Evolutionary conservation across 768 basidiomycete genomes (phyloP), one percentile per base, ranked within the genome.

Genomic region (Tricholomella constricta): DNA sequence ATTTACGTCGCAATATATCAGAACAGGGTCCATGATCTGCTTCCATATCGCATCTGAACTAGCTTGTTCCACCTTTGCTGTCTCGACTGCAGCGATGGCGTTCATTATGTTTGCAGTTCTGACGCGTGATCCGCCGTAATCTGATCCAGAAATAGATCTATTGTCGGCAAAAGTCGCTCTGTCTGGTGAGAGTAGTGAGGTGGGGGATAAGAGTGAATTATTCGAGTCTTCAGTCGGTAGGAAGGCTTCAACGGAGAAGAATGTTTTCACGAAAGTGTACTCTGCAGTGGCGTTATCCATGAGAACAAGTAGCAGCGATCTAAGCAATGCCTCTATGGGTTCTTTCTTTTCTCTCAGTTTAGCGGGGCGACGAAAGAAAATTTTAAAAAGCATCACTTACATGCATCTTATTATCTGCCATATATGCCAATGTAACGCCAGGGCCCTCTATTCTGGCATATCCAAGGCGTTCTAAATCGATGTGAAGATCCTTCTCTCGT

Each of bases 281-380:
- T 98, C 96, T 25, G 94, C 84, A 1, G 90, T 90, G 3, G 91
- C 88, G 64, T 99, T 98, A 73, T 98, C 94, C 81, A 96, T 86
- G 55, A 98, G 82, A 47, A 97, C 95, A 46, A 98, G 75, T 43
- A 94, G 73, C 22, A 93, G 73, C 0, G 95, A 96, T 22, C 96
- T 85, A 57, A 93, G 78, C 20, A 98, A 74, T 0, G 87, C 87
- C 72, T 98, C 97, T 1, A 88, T 68, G 0, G 89, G 83, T 59
- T 89, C 88, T 83, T 83, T 91, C 95, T 89, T 68, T 44, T 20
- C 34, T 58, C 27, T 38, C 15, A 60, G 51, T 45, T 65, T 52
- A 58, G 48, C 47, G 9, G 37, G 36, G 14, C n/a, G n/a, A n/a
- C n/a, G n/a, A n/a, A n/a, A n/a, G 15, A 11, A 15, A 9, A 6